Conservation (phyloP, 148 eudicot genomes). For the Heliamphora exappendiculata region DNA sequence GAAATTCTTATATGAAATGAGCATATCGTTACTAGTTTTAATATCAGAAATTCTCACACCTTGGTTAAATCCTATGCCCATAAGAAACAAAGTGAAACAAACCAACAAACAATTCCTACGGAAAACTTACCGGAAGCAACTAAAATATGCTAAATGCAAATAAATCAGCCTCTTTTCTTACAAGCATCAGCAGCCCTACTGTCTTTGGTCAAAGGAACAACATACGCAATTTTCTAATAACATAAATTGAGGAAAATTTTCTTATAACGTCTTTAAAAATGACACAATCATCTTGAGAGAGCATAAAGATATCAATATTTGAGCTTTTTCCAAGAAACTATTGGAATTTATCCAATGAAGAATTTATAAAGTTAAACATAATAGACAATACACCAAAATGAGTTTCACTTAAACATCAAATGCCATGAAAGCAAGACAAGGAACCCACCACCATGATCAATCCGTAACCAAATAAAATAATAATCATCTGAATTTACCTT, state of each 20-base stretch:
- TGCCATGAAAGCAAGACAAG: neutral
- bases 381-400: neutral
- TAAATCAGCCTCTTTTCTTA: neutral
- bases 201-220: neutral
- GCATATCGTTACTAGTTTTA: too few species aligned
- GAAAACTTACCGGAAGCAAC: too few species aligned
- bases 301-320: neutral
- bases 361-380: neutral
- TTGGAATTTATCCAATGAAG: too few species aligned
- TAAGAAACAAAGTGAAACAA: too few species aligned
- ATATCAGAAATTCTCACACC: too few species aligned
- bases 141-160: neutral
- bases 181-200: neutral
- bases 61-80: too few species aligned
- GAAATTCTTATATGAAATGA: too few species aligned
- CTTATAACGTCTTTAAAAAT: neutral
- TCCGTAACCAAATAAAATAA: neutral
- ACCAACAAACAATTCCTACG: too few species aligned
- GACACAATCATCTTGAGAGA: neutral
- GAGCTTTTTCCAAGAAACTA: neutral
- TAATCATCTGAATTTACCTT: conserved; percentile 25
- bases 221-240: neutral
- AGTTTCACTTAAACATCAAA: neutral
- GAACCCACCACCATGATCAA: neutral
- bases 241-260: neutral